phyloP scores from a whole-genome alignment of 139 green algal genomes.

The Axilococcus clingmanii region DNA sequence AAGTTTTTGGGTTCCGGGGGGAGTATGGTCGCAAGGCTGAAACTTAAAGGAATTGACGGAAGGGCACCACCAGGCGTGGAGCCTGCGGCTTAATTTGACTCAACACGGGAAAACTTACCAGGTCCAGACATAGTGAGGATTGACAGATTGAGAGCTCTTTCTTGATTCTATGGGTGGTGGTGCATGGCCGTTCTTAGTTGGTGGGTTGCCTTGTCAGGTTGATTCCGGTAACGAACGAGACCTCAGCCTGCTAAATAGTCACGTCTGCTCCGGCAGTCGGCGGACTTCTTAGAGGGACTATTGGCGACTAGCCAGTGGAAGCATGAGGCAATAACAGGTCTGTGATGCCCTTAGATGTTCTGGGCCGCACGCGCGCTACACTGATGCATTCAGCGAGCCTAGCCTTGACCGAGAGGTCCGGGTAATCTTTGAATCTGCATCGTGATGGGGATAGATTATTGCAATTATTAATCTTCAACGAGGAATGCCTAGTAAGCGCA shows the following conservation, averaged over 20 bases:
- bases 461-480: constrained; percentile 97
- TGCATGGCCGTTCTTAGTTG: constrained; percentile 72
- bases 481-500: constrained; percentile 96
- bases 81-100: constrained; percentile 95
- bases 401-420: constrained; percentile 78
- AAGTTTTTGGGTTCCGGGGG: constrained; percentile 95
- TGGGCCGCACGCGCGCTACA: constrained; percentile 97
- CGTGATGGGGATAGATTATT: constrained; percentile 96
- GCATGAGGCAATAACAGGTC: constrained; percentile 98
- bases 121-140: constrained; percentile 92
- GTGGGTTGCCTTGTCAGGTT: constrained; percentile 94
- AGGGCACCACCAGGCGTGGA: constrained; percentile 91
- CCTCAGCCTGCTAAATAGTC: constrained; percentile 95
- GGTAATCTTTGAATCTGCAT: constrained; percentile 51
- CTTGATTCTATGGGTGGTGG: constrained; percentile 84
- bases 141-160: constrained; percentile 94
- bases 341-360: constrained; percentile 99
- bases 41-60: constrained; percentile 96
- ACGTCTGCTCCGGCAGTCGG: constrained; percentile 49
- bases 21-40: constrained; percentile 94
- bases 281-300: constrained; percentile 90
- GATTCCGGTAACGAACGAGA: constrained; percentile 97
- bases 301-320: constrained; percentile 90
- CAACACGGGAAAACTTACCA: constrained; percentile 93
- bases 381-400: constrained; percentile 92